These are phyloP conservation scores for Selaginella moellendorffii DNA, from an alignment of 75 land plant species.

Conservation along the genomic window DNA sequence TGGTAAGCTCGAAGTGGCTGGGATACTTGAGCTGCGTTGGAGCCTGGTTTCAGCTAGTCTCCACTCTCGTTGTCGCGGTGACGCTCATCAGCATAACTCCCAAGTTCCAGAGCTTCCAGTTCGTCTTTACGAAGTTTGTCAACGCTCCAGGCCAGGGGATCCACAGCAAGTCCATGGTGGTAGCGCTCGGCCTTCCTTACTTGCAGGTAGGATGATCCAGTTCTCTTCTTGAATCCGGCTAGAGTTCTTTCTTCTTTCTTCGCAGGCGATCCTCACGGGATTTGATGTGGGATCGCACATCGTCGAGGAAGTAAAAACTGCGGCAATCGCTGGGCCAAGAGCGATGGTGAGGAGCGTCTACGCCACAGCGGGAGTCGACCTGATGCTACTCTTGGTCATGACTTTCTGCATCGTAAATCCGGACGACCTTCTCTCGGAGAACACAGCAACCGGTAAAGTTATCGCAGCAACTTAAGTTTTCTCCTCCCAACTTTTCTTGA, in stretches of 20 bases:
- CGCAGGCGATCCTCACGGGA: slow-evolving; percentile 12
- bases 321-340: slow-evolving; percentile 11
- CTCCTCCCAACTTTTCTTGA: too few relatives aligned
- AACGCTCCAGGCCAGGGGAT: slow-evolving; percentile 9
- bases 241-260: too few relatives aligned
- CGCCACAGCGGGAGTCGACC: slow-evolving; percentile 3
- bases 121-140: slow-evolving; percentile 11
- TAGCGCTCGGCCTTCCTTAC: slow-evolving; percentile 8
- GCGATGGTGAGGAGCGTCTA: slow-evolving; percentile 10
- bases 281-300: slow-evolving; percentile 12
- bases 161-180: slow-evolving; percentile 2
- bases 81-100: not conserved
- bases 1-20: slow-evolving; percentile 10
- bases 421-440: not conserved
- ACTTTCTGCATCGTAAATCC: slow-evolving; percentile 9
- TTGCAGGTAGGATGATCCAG: not conserved
- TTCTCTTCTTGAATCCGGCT: not conserved
- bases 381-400: slow-evolving; percentile 7
- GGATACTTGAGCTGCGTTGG: slow-evolving; percentile 7
- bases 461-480: not conserved
- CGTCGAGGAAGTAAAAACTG: slow-evolving; percentile 8
- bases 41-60: slow-evolving; percentile 10
- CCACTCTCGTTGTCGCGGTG: slow-evolving; percentile 1
- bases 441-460: slow-evolving; percentile 7
- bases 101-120: not conserved